Evolutionary conservation across 192 early-diverging fungal species (phyloP), one percentile per base, ranked within the genome.

Genomic region (Helicostylum pulchrum): DNA sequence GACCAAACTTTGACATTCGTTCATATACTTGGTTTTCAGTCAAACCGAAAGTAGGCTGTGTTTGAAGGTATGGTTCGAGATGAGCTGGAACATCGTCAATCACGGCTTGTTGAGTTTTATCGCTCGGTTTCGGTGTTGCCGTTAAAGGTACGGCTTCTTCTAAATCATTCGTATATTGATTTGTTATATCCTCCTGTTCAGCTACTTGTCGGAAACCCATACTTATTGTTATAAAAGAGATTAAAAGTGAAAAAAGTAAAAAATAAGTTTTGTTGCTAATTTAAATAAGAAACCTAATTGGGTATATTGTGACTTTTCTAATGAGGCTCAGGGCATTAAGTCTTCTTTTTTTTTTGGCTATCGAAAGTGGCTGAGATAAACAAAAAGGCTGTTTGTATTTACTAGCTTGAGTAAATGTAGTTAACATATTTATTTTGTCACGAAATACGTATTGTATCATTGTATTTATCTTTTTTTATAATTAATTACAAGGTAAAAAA

Each of bases 41-140:
- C 30, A 91, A 80, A 51, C 90, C 90, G 10, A 79, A 66, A 4
- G 68, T 67, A 0, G 88, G 88, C 43, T 78, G 73, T 11, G 90
- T 90, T 46, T 85, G 76, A 15, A 90, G 70, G 15, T 80, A 62
- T 9, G 72, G 59, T 48, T 88, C 86, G 15, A 81, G 66, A 42
- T 88, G 78, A 32, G 80, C 71, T 1, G 75, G 44, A 19, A 81
- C 70, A 23, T 82, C 73, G 70, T 80, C 36, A 39, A 39, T 4
- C 0, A 39, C 36, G 5, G 36, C 9, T 3, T 39, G 36, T 6
- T 39, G 5, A 9, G 5, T 39, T 39, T 39, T 10, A 10, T 39
- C 36, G 9, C 36, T 10, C 9, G 6, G 36, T 39, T 39, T 39
- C 9, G 36, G 30, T 6, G 15, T 21, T 32, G 53, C 11, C 1